phyloP scores from a whole-genome alignment of 345 rosid species.

The Kernera saxatilis region DNA sequence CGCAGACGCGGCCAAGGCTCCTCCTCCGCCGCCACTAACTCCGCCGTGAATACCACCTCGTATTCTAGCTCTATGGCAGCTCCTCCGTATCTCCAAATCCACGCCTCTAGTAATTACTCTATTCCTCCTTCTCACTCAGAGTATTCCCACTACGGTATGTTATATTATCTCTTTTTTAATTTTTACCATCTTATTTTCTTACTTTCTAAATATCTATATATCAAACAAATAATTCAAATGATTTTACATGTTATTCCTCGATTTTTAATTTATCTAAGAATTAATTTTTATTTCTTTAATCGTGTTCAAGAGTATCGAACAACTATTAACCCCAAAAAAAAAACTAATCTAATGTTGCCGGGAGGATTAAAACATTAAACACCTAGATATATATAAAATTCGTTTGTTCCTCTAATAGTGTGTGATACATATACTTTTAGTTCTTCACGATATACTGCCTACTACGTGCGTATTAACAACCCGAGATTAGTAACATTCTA shows the following conservation, averaged over 20 bases:
- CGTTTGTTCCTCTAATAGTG: background rate
- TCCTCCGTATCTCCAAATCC: conserved; percentile 12
- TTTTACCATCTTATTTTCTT: background rate
- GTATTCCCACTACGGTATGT: conserved; percentile 26
- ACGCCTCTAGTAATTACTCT: conserved; percentile 16
- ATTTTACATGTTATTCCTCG: background rate
- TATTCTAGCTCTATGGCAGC: conserved; percentile 4
- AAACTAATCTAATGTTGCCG: conserved; percentile 1
- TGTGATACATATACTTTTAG: background rate
- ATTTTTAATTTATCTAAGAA: background rate
- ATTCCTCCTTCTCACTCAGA: conserved; percentile 14
- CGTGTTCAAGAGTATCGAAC: background rate
- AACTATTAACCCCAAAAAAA: too few species aligned
- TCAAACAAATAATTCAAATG: background rate
- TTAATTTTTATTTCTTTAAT: background rate
- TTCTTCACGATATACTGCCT: background rate
- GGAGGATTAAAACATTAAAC: conserved; percentile 6
- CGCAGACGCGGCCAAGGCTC: conserved; percentile 39
- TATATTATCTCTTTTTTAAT: background rate
- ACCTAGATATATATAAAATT: background rate
- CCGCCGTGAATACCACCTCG: background rate
- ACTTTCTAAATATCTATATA: background rate
- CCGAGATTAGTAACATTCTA: conserved; percentile 5
- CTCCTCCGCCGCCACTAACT: background rate
- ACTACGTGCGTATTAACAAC: conserved; percentile 9